A percentile compares a stretch with the other conserved stretches of the same genome.
These are phyloP conservation scores for Paraconiothyrium brasiliense DNA, from an alignment of 2,329 filamentous ascomycete genomes.

Conservation along the genomic window DNA sequence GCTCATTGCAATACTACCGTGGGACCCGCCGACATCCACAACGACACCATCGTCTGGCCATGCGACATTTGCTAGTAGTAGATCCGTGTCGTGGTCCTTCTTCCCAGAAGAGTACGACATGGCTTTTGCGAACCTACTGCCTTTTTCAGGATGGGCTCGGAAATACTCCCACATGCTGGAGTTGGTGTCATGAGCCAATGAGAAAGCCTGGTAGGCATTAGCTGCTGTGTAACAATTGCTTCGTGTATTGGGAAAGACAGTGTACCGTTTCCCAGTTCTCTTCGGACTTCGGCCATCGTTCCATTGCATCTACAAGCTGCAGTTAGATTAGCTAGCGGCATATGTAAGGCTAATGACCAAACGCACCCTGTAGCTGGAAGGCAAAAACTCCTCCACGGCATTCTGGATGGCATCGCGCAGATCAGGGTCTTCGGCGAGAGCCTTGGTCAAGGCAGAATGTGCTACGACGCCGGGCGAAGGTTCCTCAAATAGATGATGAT, in stretches of 20 bases:
- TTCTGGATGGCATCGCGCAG: too few relatives aligned
- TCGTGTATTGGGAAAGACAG: too few relatives aligned
- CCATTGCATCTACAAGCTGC: slow-evolving; percentile 5
- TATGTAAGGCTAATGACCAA: too few relatives aligned
- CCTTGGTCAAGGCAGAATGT: background rate
- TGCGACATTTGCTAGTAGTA: slow-evolving; percentile 17
- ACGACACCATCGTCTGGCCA: slow-evolving; percentile 20
- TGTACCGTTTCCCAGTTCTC: slow-evolving; percentile 3
- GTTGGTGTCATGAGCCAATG: slow-evolving; percentile 1
- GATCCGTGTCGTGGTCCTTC: too few relatives aligned
- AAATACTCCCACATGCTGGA: background rate
- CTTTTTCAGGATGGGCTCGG: background rate
- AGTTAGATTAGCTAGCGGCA: too few relatives aligned
- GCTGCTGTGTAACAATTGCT: background rate
- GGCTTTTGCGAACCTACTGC: background rate
- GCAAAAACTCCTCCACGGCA: slow-evolving; percentile 3
- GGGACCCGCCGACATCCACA: slow-evolving; percentile 27
- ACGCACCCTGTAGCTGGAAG: too few relatives aligned
- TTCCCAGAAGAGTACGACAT: background rate
- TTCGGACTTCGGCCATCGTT: slow-evolving; percentile 4
- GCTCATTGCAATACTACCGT: slow-evolving; percentile 22
- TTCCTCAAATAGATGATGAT: background rate
- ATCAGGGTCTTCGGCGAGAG: background rate
- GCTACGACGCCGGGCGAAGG: background rate
- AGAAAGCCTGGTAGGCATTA: background rate